These are phyloP conservation scores for Pestalotiopsis sp. DNA, from an alignment of 2,329 filamentous ascomycete species.

Conservation along the genomic window DNA sequence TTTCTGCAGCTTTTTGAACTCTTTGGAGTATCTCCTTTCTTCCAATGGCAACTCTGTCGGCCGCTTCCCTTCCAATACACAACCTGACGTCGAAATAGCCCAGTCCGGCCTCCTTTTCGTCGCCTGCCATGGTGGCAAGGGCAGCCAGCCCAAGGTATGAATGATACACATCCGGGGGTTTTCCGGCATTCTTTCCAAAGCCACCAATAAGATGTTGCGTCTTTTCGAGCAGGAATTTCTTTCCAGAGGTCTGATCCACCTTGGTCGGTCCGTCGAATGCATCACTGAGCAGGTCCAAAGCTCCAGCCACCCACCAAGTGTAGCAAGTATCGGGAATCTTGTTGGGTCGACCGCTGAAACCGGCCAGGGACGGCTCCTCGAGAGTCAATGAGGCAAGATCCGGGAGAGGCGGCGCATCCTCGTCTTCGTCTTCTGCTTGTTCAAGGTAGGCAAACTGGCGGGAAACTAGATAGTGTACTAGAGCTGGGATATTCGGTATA, in stretches of 20 bases:
- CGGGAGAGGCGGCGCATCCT: constrained; percentile 33
- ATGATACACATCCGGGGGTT: constrained; percentile 80
- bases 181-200: constrained; percentile 73
- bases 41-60: constrained; percentile 50
- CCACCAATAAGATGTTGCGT: constrained; percentile 87
- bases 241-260: constrained; percentile 61
- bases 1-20: no score
- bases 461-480: constrained; percentile 60
- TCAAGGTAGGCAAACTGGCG: constrained; percentile 66
- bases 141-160: constrained; percentile 85
- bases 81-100: constrained; percentile 74
- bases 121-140: constrained; percentile 64
- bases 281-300: constrained; percentile 45
- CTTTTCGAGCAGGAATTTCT: constrained; percentile 80
- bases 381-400: constrained; percentile 38
- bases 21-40: constrained; percentile 28
- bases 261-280: constrained; percentile 63
- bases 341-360: constrained; percentile 89
- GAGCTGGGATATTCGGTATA: constrained; percentile 38
- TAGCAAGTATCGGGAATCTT: constrained; percentile 96
- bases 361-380: constrained; percentile 41
- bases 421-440: constrained; percentile 42
- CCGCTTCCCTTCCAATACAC: constrained; percentile 70
- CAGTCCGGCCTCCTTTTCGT: constrained; percentile 61
- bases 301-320: constrained; percentile 84